Conservation (phyloP, 2,329 filamentous ascomycete species). For the Cercospora citrullina region DNA sequence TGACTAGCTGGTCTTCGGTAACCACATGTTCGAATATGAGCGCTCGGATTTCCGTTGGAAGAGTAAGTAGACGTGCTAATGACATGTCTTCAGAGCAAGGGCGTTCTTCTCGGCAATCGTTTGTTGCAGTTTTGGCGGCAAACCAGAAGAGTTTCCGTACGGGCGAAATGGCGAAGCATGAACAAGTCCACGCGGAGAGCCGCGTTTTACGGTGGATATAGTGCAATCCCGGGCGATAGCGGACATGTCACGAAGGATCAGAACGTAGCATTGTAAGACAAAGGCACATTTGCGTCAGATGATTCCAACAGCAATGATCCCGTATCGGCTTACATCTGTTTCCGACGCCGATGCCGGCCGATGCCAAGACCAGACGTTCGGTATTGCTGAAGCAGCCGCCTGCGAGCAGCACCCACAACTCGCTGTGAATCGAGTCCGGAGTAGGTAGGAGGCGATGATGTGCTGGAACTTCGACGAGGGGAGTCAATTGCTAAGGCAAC, state of each 20-base stretch:
- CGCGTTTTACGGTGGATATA: not conserved
- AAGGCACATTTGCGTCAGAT: not conserved
- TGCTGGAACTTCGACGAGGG: no score
- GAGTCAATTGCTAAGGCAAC: no score
- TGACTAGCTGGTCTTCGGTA: constrained; percentile 30
- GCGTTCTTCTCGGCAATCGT: not conserved
- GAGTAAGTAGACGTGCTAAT: constrained; percentile 24
- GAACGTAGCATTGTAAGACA: not conserved
- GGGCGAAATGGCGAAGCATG: not conserved
- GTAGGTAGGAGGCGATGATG: no score
- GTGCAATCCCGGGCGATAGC: not conserved
- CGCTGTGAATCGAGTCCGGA: no score
- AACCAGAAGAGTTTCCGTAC: not conserved
- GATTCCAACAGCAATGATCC: not conserved
- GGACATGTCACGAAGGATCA: not conserved
- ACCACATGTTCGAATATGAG: constrained; percentile 33
- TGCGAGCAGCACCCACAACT: no score
- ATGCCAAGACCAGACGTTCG: not conserved
- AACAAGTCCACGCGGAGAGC: not conserved
- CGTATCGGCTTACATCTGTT: not conserved
- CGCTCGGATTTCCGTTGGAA: constrained; percentile 33
- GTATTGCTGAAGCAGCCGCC: no score
- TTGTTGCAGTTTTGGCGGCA: no score
- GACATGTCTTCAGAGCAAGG: constrained; percentile 9
- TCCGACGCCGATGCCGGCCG: not conserved